phyloP scores from a whole-genome alignment of 1,284 basidiomycete genomes.

The Prillingera fragicola region DNA sequence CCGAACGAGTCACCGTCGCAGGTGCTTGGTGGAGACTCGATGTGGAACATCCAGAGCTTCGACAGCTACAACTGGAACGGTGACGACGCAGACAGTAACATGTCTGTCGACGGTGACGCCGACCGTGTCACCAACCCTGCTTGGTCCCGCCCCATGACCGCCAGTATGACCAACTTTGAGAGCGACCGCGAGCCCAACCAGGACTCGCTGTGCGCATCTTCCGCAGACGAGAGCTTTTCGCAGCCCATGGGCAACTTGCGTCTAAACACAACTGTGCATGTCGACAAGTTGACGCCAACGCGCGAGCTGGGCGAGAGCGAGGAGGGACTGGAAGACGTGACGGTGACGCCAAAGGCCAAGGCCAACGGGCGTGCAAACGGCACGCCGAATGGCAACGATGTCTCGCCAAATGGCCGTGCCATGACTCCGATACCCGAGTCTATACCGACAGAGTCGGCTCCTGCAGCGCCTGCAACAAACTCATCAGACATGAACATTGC shows the following conservation, averaged over 20 bases:
- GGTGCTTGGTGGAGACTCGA: conserved; percentile 35
- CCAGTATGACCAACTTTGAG: conserved; percentile 35
- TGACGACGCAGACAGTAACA: conserved; percentile 2
- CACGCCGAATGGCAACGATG: not conserved
- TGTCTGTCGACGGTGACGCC: conserved; percentile 8
- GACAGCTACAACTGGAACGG: conserved; percentile 18
- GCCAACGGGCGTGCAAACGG: not conserved
- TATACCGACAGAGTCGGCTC: not conserved
- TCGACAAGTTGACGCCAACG: not conserved
- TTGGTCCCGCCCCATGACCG: conserved; percentile 33
- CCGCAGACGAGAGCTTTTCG: conserved; percentile 28
- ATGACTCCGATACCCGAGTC: not conserved
- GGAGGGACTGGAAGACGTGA: not conserved
- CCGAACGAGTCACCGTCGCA: conserved; percentile 22
- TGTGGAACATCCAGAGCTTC: conserved; percentile 38
- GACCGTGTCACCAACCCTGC: not conserved
- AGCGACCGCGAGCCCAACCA: conserved; percentile 17
- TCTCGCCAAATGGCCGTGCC: not conserved
- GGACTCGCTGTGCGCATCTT: conserved; percentile 1
- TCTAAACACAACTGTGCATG: conserved; percentile 10
- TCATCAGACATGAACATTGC: too few relatives aligned
- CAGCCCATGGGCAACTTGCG: conserved; percentile 38
- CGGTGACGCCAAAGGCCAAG: not conserved
- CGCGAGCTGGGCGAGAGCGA: not conserved
- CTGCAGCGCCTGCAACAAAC: not conserved